Base-by-base conservation (phyloP, 345 rosid genomes). In the Brassica rapa region DNA sequence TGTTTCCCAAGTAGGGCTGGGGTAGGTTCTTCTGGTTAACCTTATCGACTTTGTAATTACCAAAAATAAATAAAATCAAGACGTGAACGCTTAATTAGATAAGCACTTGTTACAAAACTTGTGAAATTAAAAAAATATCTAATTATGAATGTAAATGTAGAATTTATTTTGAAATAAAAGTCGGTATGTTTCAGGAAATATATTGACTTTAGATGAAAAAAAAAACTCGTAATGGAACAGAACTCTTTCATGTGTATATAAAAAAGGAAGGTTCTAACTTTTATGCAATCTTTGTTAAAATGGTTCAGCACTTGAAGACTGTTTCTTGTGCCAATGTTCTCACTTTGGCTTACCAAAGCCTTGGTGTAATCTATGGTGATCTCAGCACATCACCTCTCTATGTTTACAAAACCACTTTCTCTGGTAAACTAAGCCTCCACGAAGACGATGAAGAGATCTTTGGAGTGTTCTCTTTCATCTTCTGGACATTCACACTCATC, bases 331-430 rank as follows among this genome's bases (percentile, higher is more conserved):
- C 83, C 60, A 84, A 85, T 9, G 86, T 86, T 60, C 84, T 89
- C 9, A 84, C 92, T 66, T 86, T 92, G 81, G 97, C 96, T 75
- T 94, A 92, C 80, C 95, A 90, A 72, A 90, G 97, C 78, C 91
- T 94, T 81, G 98, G 98, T 64, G 88, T 92, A 24, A 92, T 94
- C 73, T 94, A 92, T 82, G 91, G 95, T 3, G 97, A 87, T 80
- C 81, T 92, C 67, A 83, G 93, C 69, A 89, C 89, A 73, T 89
- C 96, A 8, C 97, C 98, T 76, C 90, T 94, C 51, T 90, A 94
- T 82, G 97, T 92, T 67, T 94, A 90, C 83, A 89, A 89, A 72
- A 83, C 91, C 55, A 83, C 91, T 16, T 94, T 92, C 84, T 89
- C 92, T 1, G 98, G 97, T 80, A 85, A 88, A 82, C 73, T 88